These are phyloP conservation scores for Phytophthora foliorum DNA, from an alignment of 352 stramenopile genomes.

Conservation along the genomic window DNA sequence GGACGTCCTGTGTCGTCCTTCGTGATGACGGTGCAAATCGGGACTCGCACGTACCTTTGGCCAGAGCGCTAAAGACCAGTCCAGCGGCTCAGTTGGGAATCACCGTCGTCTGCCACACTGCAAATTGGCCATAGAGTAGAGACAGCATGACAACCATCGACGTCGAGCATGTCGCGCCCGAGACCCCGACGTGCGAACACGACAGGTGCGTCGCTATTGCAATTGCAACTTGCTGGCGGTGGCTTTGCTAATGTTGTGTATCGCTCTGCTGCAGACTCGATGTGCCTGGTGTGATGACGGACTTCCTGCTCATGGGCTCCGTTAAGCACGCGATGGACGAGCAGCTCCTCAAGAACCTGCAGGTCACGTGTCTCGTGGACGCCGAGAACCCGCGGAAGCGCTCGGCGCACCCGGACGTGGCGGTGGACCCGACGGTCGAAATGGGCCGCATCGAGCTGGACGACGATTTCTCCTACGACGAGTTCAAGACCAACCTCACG, in stretches of 20 bases:
- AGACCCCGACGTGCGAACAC: slow-evolving; percentile 13
- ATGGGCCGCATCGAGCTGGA: slow-evolving; percentile 64
- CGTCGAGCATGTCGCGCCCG: slow-evolving; percentile 9
- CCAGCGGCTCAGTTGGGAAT: slow-evolving; percentile 29
- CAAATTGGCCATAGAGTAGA: slow-evolving; percentile 24
- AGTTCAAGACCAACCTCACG: slow-evolving; percentile 55
- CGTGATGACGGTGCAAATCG: slow-evolving; percentile 34
- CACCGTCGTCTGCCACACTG: slow-evolving; percentile 17
- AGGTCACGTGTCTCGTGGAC: slow-evolving; percentile 61
- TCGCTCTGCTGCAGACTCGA: slow-evolving; percentile 59
- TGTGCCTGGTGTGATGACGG: slow-evolving; percentile 66
- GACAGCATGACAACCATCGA: slow-evolving; percentile 36
- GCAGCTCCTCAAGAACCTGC: slow-evolving; percentile 64
- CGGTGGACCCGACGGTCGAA: slow-evolving; percentile 39
- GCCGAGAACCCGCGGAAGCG: slow-evolving; percentile 76
- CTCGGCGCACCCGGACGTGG: slow-evolving; percentile 19
- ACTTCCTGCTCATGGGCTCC: slow-evolving; percentile 67
- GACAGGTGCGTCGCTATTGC: slow-evolving; percentile 26
- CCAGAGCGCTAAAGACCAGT: slow-evolving; percentile 27
- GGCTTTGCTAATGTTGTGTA: slow-evolving; percentile 5
- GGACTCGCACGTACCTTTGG: slow-evolving; percentile 28
- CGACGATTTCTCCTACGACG: slow-evolving; percentile 70
- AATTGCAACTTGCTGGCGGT: not conserved
- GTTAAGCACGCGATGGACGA: slow-evolving; percentile 66
- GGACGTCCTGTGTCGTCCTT: slow-evolving; percentile 33